Conservation (phyloP, 257 asterid species). For the Solanum lycopersicoides region DNA sequence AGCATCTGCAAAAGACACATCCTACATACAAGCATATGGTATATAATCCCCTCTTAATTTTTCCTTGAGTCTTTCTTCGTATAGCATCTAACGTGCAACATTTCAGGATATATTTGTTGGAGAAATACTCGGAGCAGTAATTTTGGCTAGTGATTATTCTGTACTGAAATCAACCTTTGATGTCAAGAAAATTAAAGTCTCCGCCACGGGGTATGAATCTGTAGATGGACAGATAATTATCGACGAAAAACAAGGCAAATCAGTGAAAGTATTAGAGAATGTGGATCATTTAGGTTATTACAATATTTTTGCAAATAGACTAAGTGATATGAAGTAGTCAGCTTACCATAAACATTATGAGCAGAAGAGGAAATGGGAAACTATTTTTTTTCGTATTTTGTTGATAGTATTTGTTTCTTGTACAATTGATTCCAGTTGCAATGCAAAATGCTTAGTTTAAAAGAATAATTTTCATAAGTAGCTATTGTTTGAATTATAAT, state of each 20-base stretch:
- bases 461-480: neutral
- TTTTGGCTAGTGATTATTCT: slow-evolving; percentile 39
- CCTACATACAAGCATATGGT: slow-evolving; percentile 61
- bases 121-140: slow-evolving; percentile 74
- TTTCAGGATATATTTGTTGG: slow-evolving; percentile 64
- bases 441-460: neutral
- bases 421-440: neutral
- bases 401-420: neutral
- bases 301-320: slow-evolving; percentile 30
- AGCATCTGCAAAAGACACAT: slow-evolving; percentile 25
- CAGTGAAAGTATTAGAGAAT: slow-evolving; percentile 40
- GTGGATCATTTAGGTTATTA: slow-evolving; percentile 41
- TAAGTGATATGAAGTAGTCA: slow-evolving; percentile 39
- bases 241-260: slow-evolving; percentile 27
- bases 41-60: neutral
- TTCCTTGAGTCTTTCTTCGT: neutral
- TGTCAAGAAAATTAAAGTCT: slow-evolving; percentile 21
- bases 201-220: slow-evolving; percentile 45
- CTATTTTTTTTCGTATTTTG: too few species aligned
- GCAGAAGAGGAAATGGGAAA: neutral
- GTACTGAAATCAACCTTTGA: slow-evolving; percentile 23
- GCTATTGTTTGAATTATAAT: neutral
- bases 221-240: slow-evolving; percentile 43
- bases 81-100: neutral
- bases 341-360: slow-evolving; percentile 10